Percentiles rank a stretch among this genome's conserved stretches.
Evolutionary conservation across 106 monocot genomes (phyloP).

Genomic region (Dendrobium nobile): DNA sequence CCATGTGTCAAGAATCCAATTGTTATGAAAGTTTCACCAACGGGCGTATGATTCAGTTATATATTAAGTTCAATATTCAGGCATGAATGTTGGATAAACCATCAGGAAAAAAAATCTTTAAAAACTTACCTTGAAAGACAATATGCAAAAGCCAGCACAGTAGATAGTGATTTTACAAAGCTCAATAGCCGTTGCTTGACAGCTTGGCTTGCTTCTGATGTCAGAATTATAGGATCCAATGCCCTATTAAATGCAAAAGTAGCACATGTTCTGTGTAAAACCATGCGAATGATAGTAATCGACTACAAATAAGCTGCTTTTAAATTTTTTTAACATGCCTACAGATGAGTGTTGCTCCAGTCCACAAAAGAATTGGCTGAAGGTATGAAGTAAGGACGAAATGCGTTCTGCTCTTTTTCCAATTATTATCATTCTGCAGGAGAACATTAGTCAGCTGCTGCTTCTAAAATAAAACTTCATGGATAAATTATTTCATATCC

Average conservation of each 20-base stretch:
- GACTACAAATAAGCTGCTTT: neutral
- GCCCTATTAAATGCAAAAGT: conserved; percentile 34
- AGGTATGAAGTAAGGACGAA: conserved; percentile 64
- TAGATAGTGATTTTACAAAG: conserved; percentile 84
- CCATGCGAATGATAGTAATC: neutral
- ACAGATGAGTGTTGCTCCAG: conserved; percentile 64
- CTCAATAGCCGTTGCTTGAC: conserved; percentile 76
- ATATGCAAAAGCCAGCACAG: conserved; percentile 77
- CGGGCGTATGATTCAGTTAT: neutral
- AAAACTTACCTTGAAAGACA: conserved; percentile 70
- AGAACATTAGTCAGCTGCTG: conserved; percentile 1
- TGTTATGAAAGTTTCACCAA: neutral
- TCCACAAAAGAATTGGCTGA: conserved; percentile 88
- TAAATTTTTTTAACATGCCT: conserved; percentile 28
- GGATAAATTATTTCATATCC: neutral
- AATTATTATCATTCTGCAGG: conserved; percentile 52
- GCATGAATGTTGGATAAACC: neutral
- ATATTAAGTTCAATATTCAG: neutral
- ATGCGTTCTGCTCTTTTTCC: conserved; percentile 90
- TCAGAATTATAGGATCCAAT: conserved; percentile 55
- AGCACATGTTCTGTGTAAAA: neutral
- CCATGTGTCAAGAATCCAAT: neutral
- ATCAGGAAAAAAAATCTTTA: neutral
- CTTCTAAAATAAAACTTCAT: neutral
- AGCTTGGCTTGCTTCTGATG: conserved; percentile 81